Conservation (phyloP, 2,329 filamentous ascomycete species). For the Ciborinia camelliae region DNA sequence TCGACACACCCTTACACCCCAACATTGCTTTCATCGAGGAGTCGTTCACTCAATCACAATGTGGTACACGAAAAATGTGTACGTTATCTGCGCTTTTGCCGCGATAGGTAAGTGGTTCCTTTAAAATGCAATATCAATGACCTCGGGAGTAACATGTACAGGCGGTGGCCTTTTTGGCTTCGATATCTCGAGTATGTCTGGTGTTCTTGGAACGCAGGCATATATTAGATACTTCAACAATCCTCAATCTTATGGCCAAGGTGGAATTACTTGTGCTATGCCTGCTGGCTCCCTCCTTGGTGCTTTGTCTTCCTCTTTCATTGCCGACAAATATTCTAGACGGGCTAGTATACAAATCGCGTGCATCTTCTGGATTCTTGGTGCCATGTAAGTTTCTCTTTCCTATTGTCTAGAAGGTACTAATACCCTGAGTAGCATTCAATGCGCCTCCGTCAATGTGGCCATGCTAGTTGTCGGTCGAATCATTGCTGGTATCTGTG, state of each 20-base stretch:
- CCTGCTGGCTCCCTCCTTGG: constrained; percentile 67
- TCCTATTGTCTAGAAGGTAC: not conserved
- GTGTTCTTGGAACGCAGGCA: constrained; percentile 61
- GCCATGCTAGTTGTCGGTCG: constrained; percentile 70
- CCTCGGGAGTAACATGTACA: constrained; percentile 8
- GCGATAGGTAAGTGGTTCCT: constrained; percentile 50
- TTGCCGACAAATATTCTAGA: constrained; percentile 53
- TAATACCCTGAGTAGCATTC: constrained; percentile 45
- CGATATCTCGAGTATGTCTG: constrained; percentile 73
- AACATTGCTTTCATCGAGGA: not conserved
- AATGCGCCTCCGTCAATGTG: constrained; percentile 59
- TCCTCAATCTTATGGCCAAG: constrained; percentile 55
- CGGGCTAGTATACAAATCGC: constrained; percentile 47
- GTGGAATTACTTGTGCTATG: constrained; percentile 71
- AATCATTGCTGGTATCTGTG: constrained; percentile 67
- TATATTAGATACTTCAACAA: constrained; percentile 73
- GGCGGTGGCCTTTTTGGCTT: constrained; percentile 73
- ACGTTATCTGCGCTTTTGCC: constrained; percentile 59
- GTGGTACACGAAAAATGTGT: constrained; percentile 48
- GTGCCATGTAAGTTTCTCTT: constrained; percentile 38
- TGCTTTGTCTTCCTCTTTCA: constrained; percentile 52
- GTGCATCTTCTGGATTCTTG: constrained; percentile 48
- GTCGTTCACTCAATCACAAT: constrained; percentile 24
- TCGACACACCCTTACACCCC: not conserved
- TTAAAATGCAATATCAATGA: not conserved